phyloP scores from a whole-genome alignment of 805 yeast genomes.

The Sporopachydermia lactativora region DNA sequence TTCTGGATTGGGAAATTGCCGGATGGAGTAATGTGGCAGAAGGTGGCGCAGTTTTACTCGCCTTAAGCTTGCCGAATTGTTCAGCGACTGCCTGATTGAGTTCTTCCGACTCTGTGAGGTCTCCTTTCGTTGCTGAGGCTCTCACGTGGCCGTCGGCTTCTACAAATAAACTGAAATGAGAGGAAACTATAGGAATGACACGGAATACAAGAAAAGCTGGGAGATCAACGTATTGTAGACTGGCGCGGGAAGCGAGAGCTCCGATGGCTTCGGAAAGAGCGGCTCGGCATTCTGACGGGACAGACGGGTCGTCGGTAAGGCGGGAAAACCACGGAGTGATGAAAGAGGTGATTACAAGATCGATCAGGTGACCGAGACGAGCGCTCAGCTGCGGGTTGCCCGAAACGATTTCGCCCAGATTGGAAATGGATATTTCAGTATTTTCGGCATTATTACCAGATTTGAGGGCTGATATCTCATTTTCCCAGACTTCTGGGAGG shows the following conservation, averaged over 20 bases:
- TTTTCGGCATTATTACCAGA: not conserved
- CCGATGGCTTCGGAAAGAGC: slow-evolving; percentile 30
- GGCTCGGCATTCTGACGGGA: slow-evolving; percentile 27
- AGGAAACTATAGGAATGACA: slow-evolving; percentile 49
- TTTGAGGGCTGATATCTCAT: not conserved
- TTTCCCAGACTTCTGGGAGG: not conserved
- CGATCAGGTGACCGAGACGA: slow-evolving; percentile 29
- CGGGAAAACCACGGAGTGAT: slow-evolving; percentile 39
- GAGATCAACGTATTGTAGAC: slow-evolving; percentile 28
- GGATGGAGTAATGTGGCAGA: slow-evolving; percentile 43
- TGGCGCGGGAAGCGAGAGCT: slow-evolving; percentile 28
- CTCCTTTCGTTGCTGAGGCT: slow-evolving; percentile 14
- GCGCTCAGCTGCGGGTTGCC: not conserved
- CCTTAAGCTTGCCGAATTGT: slow-evolving; percentile 17
- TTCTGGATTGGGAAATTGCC: slow-evolving; percentile 30
- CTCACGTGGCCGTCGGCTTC: slow-evolving; percentile 23
- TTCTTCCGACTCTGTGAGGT: slow-evolving; percentile 21
- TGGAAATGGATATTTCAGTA: no score
- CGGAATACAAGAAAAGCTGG: slow-evolving; percentile 42
- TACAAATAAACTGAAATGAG: slow-evolving; percentile 42
- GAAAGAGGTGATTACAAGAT: slow-evolving; percentile 36
- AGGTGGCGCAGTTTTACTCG: slow-evolving; percentile 23
- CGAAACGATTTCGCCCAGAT: no score
- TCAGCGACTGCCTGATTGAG: slow-evolving; percentile 28
- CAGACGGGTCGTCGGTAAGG: slow-evolving; percentile 27